Evolutionary conservation across 345 rosid species (phyloP), one percentile per base, ranked within the genome.

Genomic region (Camelina sativa): DNA sequence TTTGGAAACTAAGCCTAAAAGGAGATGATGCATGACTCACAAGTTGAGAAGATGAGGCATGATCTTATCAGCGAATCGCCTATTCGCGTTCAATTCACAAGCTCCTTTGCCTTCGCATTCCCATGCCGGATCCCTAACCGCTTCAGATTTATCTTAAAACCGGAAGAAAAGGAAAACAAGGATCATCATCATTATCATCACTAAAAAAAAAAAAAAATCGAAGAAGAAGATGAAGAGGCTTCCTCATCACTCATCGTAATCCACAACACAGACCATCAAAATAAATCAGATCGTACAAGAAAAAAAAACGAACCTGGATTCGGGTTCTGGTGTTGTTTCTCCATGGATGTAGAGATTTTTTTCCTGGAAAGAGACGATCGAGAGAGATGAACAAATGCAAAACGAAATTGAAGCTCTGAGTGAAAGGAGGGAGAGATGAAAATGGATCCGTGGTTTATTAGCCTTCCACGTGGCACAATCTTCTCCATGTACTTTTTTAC

Each of bases 11-110:
- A 25, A 25, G 28, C n/a, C 19, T 46, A 1, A 46, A 46, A n/a
- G 4, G 11, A 41, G 11, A 5, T 48, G 4, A 0, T 43, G 4
- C n/a, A 60, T 15, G 3, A 64, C 95, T 83, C 35, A 90, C 98
- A 92, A 58, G 77, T 86, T 92, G 70, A 90, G 93, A 66, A 92
- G 72, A 69, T 86, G 98, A 69, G 96, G 96, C 57, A 92, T 76
- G 65, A 90, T 84, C 57, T 55, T 47, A 73, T 85, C 92, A 62
- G 94, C 80, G 35, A 80, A 62, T 3, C 57, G 80, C 52, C 64
- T 73, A 20, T 22, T 44, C 0, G 30, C 16, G 16, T 25, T 37
- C 62, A 54, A 56, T n/a, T 89, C 89, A 53, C 76, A 85, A 22
- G 88, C 87, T 16, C 79, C 87, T 76, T 88, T 85, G 32, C 78